Base-by-base conservation (phyloP, 257 asterid genomes). In the Ajuga chamaepitys region DNA sequence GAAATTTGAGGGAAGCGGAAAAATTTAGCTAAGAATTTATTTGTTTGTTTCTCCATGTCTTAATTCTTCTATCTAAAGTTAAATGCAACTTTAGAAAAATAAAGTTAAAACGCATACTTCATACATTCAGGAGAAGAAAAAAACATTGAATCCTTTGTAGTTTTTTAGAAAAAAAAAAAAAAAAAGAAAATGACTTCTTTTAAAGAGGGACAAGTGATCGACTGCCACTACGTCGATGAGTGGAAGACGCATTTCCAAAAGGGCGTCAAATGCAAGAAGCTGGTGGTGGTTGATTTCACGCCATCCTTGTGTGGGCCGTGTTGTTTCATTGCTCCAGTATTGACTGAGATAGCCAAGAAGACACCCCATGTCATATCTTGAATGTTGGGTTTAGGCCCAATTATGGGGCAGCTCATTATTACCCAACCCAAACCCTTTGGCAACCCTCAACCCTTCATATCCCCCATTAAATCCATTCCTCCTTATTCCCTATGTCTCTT, bases 261-360 rank as follows among this genome's bases (percentile, higher is more conserved):
- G 77, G 88, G 78, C n/a, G 40, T 3, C 6, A 89, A 77, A 0
- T 25, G 80, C 44, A 73, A 73, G 54, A 87, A 85, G 61, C 76
- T 89, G 88, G 95, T 92, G 66, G 97, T 93, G 64, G 76, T 93
- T 1, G 96, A 89, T 71, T 93, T 89, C 79, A 86, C 95, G 4
- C 95, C 96, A 25, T 77, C 94, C 1, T 93, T 96, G 97, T 91
- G 96, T 5, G 85, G 88, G 4, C 97, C 96, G 2, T 91, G 96
- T 83, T 95, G 93, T 30, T 62, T 88, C 51, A 88, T 91, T 22
- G 67, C 88, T 30, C 96, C 96, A 12, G 16, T 87, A 20, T 72
- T 89, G 53, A 90, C 86, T 4, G 97, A 89, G 32, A 51, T 84
- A 18, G 96, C 97, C 34, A 93, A 83, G 81, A 84, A 80, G 68